Conservation (phyloP, 306 rosid species). For the Cicer chorassanicum region DNA sequence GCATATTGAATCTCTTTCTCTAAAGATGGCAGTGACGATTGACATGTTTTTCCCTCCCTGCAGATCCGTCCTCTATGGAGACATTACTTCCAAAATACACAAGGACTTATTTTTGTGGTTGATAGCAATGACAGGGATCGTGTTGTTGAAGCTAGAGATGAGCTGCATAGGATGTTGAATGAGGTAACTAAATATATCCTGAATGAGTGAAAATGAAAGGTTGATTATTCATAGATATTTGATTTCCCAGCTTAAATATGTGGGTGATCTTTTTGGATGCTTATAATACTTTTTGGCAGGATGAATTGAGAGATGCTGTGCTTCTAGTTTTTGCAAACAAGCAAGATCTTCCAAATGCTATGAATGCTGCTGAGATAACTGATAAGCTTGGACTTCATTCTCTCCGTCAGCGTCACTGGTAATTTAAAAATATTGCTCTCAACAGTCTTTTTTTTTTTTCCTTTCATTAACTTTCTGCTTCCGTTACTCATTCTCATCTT, state of each 20-base stretch:
- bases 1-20: not conserved
- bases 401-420: conserved; percentile 93
- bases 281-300: conserved; percentile 58
- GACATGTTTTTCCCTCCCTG: conserved; percentile 31
- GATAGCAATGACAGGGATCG: conserved; percentile 94
- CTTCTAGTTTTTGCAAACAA: conserved; percentile 88
- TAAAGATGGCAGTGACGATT: conserved; percentile 15
- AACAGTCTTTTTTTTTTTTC: not conserved
- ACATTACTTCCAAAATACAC: conserved; percentile 86
- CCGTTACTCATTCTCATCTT: not conserved
- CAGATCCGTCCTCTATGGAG: conserved; percentile 94
- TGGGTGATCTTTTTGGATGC: conserved; percentile 13
- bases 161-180: conserved; percentile 87
- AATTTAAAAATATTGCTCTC: conserved; percentile 15
- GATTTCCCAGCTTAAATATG: not conserved
- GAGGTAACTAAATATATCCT: conserved; percentile 55
- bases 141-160: conserved; percentile 88
- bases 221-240: conserved; percentile 8
- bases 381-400: conserved; percentile 93
- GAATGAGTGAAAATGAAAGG: conserved; percentile 9
- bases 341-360: conserved; percentile 94
- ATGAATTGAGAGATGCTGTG: conserved; percentile 86
- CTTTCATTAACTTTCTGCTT: not conserved
- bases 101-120: conserved; percentile 75
- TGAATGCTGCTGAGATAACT: conserved; percentile 92